Conservation (phyloP, 2,329 filamentous ascomycete species). For the Claviceps fusiformis region DNA sequence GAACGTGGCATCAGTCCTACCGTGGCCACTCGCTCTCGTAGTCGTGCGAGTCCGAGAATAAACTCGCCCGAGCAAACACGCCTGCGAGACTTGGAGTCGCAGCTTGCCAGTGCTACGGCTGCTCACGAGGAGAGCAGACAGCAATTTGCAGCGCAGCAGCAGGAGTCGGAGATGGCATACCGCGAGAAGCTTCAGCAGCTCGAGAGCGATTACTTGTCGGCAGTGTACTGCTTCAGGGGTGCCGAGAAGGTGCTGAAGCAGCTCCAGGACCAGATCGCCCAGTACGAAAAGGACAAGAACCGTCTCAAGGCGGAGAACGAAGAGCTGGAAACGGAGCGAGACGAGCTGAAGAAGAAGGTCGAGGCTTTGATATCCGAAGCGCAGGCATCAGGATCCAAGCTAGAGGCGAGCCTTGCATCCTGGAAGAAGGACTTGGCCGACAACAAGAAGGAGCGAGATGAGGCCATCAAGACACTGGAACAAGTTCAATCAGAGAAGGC, state of each 20-base stretch:
- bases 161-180: conserved; percentile 79
- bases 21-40: conserved; percentile 56
- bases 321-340: conserved; percentile 65
- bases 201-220: conserved; percentile 94
- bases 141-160: conserved; percentile 62
- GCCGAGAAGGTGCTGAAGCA: conserved; percentile 99
- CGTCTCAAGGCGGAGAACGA: conserved; percentile 68
- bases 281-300: conserved; percentile 76
- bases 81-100: conserved; percentile 74
- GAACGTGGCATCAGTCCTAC: conserved; percentile 79
- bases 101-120: conserved; percentile 62
- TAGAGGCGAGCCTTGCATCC: conserved; percentile 58
- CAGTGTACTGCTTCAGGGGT: conserved; percentile 94
- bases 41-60: conserved; percentile 55
- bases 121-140: conserved; percentile 77
- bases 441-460: conserved; percentile 55
- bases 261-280: conserved; percentile 92
- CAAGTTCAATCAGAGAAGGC: conserved; percentile 72
- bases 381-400: conserved; percentile 45
- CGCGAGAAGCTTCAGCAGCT: conserved; percentile 87
- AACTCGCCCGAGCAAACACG: conserved; percentile 70
- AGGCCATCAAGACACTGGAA: conserved; percentile 51
- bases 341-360: conserved; percentile 53
- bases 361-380: conserved; percentile 56
- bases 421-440: conserved; percentile 57